These are phyloP conservation scores for Calonectria leucothoes DNA, from an alignment of 2,329 filamentous ascomycete genomes.

Conservation along the genomic window DNA sequence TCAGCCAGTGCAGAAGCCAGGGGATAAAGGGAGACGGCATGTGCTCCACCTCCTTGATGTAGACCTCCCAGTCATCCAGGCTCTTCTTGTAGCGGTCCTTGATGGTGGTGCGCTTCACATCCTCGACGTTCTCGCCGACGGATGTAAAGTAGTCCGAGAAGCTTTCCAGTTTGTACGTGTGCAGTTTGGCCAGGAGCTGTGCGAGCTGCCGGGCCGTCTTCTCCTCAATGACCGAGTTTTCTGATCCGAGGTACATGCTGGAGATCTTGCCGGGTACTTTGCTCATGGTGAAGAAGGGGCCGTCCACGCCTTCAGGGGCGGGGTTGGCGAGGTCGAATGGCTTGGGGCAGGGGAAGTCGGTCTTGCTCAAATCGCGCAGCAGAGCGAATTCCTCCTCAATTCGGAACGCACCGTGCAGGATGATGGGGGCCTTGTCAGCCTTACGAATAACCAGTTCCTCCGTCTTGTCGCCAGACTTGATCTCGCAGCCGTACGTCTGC, in stretches of 20 bases:
- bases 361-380: not conserved
- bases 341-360: slow-evolving; percentile 4
- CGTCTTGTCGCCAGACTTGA: not conserved
- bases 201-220: not conserved
- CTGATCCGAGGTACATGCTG: not conserved
- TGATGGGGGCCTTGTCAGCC: not conserved
- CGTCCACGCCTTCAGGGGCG: not conserved
- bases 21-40: not conserved
- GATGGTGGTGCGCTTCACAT: not conserved
- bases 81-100: not conserved
- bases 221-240: not conserved
- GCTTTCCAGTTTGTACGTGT: not conserved
- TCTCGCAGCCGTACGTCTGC: slow-evolving; percentile 1
- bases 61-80: not conserved
- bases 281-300: slow-evolving; percentile 1
- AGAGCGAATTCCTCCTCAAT: not conserved
- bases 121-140: not conserved
- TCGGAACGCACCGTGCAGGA: not conserved
- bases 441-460: not conserved
- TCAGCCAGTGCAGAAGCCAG: slow-evolving; percentile 4
- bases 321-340: slow-evolving; percentile 4
- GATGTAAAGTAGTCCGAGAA: not conserved
- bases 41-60: not conserved
- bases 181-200: not conserved
- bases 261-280: not conserved